phyloP scores from a whole-genome alignment of 2,329 filamentous ascomycete genomes.

The Penicillium psychrosexuale region DNA sequence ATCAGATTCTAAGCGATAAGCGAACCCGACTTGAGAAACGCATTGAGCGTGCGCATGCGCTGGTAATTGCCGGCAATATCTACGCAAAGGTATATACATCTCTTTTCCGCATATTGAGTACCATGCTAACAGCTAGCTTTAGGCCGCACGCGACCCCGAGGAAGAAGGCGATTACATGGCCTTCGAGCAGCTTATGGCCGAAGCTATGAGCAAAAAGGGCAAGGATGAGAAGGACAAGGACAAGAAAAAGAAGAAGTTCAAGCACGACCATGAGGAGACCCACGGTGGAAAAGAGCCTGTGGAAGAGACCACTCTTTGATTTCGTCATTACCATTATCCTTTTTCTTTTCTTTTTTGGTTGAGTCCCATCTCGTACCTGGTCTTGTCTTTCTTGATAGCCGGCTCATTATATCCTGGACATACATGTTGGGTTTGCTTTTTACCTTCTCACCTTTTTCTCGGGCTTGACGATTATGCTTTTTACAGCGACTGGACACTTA shows the following conservation, averaged over 20 bases:
- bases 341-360: not conserved
- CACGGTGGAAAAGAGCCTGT: conserved; percentile 12
- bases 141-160: conserved; percentile 86
- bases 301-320: conserved; percentile 15
- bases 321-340: not conserved
- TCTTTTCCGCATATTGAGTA: not conserved
- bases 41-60: conserved; percentile 82
- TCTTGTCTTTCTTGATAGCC: not conserved
- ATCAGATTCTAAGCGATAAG: conserved; percentile 75
- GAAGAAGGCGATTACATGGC: conserved; percentile 99
- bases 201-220: conserved; percentile 93
- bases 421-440: conserved; percentile 11
- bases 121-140: conserved; percentile 12
- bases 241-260: conserved; percentile 58
- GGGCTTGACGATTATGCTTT: not conserved
- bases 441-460: not conserved
- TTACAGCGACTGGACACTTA: conserved; percentile 2
- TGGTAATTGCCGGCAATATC: conserved; percentile 84
- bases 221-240: conserved; percentile 73
- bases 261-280: conserved; percentile 27
- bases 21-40: conserved; percentile 79
- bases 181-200: conserved; percentile 95
- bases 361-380: not conserved
- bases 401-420: conserved; percentile 14
- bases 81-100: conserved; percentile 69